phyloP scores from a whole-genome alignment of 1,284 basidiomycete genomes.

The Sanghuangporus sanghuang region DNA sequence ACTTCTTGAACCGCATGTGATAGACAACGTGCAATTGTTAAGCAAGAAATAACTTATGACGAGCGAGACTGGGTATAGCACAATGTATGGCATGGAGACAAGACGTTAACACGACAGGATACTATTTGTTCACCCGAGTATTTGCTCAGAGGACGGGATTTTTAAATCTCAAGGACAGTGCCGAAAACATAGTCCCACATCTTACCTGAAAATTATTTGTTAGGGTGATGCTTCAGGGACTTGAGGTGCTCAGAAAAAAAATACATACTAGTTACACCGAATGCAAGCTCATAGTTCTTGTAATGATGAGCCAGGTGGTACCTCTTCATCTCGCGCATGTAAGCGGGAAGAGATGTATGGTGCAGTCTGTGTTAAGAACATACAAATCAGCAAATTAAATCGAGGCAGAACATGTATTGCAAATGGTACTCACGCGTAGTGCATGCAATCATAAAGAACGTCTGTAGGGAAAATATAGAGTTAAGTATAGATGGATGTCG shows the following conservation, averaged over 20 bases:
- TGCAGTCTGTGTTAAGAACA: slow-evolving; percentile 51
- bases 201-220: slow-evolving; percentile 49
- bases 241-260: not conserved
- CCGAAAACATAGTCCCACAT: slow-evolving; percentile 94
- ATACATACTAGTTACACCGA: slow-evolving; percentile 83
- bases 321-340: slow-evolving; percentile 90
- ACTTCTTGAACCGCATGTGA: not conserved
- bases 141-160: not conserved
- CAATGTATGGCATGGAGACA: not conserved
- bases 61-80: not conserved
- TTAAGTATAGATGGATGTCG: slow-evolving; percentile 12
- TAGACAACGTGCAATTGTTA: not conserved
- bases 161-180: slow-evolving; percentile 50
- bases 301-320: slow-evolving; percentile 99
- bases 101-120: not conserved
- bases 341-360: slow-evolving; percentile 85
- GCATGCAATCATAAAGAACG: slow-evolving; percentile 87
- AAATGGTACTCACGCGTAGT: slow-evolving; percentile 68
- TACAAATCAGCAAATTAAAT: slow-evolving; percentile 1
- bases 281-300: slow-evolving; percentile 98
- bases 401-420: not conserved
- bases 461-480: slow-evolving; percentile 38
- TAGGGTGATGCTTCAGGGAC: slow-evolving; percentile 12
- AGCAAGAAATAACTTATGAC: not conserved
- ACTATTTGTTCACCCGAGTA: not conserved